Base-by-base conservation (phyloP, 768 basidiomycete species). In the Naganishia onofrii region DNA sequence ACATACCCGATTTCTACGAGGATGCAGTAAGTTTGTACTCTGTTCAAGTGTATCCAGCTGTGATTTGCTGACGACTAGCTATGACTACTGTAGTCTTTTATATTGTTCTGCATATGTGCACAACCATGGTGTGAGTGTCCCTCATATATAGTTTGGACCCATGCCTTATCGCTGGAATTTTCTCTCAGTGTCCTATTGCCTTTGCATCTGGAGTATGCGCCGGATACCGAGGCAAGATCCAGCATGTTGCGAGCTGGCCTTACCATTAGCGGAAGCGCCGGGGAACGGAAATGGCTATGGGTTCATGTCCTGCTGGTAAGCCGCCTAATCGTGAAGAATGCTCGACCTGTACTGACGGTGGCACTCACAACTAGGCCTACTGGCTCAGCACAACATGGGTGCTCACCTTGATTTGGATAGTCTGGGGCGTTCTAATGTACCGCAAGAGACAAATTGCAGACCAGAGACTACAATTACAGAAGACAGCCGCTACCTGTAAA, bases 231-330 rank as follows among this genome's bases (percentile, higher is more conserved):
- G 31, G 66, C 69, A 10, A 56, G 38, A 8, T 76, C 76, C 2
- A 78, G 77, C 12, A 81, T 81, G 80, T 51, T 78, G n/a, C 69
- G 74, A 55, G 80, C 80, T 12, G 73, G 73, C 0, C 71, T 78
- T n/a, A 74, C 75, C n/a, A 15, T 77, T 70, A 13, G 71, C 75
- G 34, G 77, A 73, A 52, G 70, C 71, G 23, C 72, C 71, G 73
- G 70, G 10, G 77, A 76, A 3, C 70, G 74, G 21, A 71, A 64
- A 60, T 78, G 78, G 76, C 72, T 81, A 2, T 81, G 80, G 80
- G 77, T 79, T 1, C 80, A 81, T 52, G 75, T 78, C 0, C 51
- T 81, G 0, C 70, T 81, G 64, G 73, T 80, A 42, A 56, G 70
- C 28, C 36, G 15, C 13, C 8, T 31, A 17, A 12, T 12, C 56